A percentile compares a stretch with the other conserved stretches of the same genome.
Evolutionary conservation across 495 filamentous ascomycete genomes (phyloP).

Genomic region (Bacidia gigantensis): DNA sequence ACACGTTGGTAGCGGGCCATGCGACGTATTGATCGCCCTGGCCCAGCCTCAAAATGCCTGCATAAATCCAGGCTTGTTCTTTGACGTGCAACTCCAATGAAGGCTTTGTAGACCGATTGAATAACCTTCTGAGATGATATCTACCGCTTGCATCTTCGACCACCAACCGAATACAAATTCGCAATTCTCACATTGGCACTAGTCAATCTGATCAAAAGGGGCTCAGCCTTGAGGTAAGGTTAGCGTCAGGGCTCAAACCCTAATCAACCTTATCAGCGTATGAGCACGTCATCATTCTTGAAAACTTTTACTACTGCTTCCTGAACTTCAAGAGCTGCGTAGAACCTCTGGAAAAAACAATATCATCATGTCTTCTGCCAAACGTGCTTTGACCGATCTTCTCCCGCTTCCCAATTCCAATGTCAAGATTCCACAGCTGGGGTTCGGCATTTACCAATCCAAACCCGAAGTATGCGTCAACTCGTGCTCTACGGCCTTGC

Average conservation of each 20-base stretch:
- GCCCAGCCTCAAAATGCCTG: too few species aligned
- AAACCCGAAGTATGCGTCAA: constrained; percentile 34
- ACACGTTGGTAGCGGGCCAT: too few species aligned
- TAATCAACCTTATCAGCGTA: not conserved
- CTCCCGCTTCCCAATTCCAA: constrained; percentile 41
- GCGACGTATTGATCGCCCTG: too few species aligned
- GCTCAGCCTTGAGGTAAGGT: not conserved
- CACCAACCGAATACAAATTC: too few species aligned
- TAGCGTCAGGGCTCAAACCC: not conserved
- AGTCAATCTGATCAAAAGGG: not conserved
- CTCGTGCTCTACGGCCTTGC: constrained; percentile 47
- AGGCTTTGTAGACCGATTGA: too few species aligned
- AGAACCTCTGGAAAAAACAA: not conserved
- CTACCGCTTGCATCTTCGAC: too few species aligned
- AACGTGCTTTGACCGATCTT: constrained; percentile 35
- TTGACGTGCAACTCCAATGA: too few species aligned
- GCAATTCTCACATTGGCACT: too few species aligned
- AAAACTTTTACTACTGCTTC: not conserved
- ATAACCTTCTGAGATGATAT: too few species aligned
- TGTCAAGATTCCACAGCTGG: constrained; percentile 49
- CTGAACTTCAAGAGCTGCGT: not conserved
- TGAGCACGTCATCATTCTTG: not conserved
- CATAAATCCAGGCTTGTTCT: too few species aligned
- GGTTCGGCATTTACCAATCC: constrained; percentile 60
- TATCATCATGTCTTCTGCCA: constrained; percentile 18